Conservation (phyloP, 2,329 filamentous ascomycete species). For the Apiospora arundinis region DNA sequence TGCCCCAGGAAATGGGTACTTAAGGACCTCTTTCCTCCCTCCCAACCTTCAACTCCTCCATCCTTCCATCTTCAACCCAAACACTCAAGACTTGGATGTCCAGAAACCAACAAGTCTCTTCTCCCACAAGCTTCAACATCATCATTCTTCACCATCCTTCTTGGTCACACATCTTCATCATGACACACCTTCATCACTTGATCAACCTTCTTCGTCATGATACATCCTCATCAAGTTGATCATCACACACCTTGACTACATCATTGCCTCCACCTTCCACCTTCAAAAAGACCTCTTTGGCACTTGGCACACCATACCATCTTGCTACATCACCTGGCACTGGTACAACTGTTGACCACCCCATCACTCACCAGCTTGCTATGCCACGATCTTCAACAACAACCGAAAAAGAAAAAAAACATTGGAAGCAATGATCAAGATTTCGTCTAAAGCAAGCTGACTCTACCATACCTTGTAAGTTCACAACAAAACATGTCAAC, state of each 20-base stretch:
- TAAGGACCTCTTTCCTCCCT: neutral
- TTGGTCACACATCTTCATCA: neutral
- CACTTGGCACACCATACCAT: neutral
- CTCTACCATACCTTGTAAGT: slow-evolving; percentile 15
- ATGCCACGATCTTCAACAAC: too few species aligned
- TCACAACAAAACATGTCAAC: neutral
- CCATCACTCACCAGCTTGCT: neutral
- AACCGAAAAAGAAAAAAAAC: too few species aligned
- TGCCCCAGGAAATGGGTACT: neutral
- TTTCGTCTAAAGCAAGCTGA: neutral
- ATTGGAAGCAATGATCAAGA: slow-evolving; percentile 1
- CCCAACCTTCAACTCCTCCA: neutral
- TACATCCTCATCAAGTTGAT: neutral
- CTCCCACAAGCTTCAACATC: neutral
- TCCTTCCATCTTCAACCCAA: neutral
- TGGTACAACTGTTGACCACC: neutral
- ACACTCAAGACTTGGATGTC: neutral
- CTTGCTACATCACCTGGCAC: neutral
- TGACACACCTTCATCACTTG: neutral
- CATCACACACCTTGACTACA: neutral
- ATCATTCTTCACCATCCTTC: neutral
- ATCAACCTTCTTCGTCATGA: neutral
- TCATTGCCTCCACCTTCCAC: slow-evolving; percentile 5
- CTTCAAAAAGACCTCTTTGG: neutral
- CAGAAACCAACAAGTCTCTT: neutral